Conservation (phyloP, 208 protist species). For the Trypanosoma boissoni region DNA sequence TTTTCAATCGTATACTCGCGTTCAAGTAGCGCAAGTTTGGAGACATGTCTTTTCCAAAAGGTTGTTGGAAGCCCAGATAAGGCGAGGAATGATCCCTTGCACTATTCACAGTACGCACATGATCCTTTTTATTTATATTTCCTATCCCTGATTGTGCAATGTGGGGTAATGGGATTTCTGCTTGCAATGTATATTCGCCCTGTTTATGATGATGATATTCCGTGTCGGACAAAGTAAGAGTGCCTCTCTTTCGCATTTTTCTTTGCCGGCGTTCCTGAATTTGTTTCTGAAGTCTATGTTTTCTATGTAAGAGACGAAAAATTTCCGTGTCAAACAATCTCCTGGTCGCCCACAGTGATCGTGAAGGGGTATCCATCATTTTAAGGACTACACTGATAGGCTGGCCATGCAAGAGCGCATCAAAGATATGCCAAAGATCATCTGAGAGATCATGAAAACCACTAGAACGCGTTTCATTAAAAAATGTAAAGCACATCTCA, state of each 20-base stretch:
- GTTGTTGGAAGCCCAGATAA: too few relatives aligned
- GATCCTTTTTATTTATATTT: too few relatives aligned
- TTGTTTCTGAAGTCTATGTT: background rate
- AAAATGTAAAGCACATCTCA: background rate
- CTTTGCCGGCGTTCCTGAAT: background rate
- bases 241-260: too few relatives aligned
- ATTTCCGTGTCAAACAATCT: constrained; percentile 9
- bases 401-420: constrained; percentile 2
- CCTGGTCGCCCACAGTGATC: background rate
- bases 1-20: background rate
- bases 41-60: too few relatives aligned
- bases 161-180: too few relatives aligned
- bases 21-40: too few relatives aligned
- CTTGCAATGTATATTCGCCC: too few relatives aligned
- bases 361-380: constrained; percentile 17
- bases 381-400: constrained; percentile 2
- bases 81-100: too few relatives aligned
- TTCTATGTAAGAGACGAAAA: constrained; percentile 3
- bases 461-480: background rate
- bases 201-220: too few relatives aligned
- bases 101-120: too few relatives aligned
- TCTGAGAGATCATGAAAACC: constrained; percentile 18
- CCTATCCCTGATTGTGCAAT: too few relatives aligned
- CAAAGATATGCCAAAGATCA: constrained; percentile 11
- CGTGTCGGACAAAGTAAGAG: too few relatives aligned